A percentile compares a stretch with the other conserved stretches of the same genome.
phyloP scores from a whole-genome alignment of 768 basidiomycete genomes.

The Gloeopeniophorella convolvens region DNA sequence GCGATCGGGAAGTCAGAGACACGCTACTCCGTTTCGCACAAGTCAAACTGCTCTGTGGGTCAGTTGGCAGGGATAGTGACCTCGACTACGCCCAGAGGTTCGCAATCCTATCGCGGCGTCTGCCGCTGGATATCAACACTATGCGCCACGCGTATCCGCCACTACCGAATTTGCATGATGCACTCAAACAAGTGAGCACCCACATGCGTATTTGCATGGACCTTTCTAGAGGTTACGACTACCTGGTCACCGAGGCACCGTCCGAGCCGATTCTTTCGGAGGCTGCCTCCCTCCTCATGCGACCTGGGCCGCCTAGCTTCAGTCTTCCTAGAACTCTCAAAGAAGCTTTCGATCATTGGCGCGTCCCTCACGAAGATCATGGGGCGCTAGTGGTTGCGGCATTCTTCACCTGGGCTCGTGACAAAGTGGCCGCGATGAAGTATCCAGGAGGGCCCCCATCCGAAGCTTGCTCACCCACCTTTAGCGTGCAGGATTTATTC shows the following conservation, averaged over 20 bases:
- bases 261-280: constrained; percentile 2
- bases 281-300: background rate
- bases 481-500: background rate
- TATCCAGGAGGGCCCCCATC: too few relatives aligned
- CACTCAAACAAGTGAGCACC: background rate
- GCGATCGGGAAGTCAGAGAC: too few relatives aligned
- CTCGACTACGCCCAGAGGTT: background rate
- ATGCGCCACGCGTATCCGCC: too few relatives aligned
- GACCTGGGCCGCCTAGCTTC: background rate
- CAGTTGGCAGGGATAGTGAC: too few relatives aligned
- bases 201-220: background rate
- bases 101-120: background rate
- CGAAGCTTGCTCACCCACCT: background rate
- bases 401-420: background rate
- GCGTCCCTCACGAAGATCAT: background rate
- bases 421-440: background rate
- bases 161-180: background rate
- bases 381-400: background rate
- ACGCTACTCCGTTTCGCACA: background rate
- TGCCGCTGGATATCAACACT: background rate
- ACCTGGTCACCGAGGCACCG: background rate
- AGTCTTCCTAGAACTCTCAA: background rate
- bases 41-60: background rate
- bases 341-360: background rate
- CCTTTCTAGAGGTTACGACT: background rate